Percentiles rank a stretch among this genome's conserved stretches.
Conservation (phyloP, 805 yeast genomes). For the Yamadazyma takamatsuzukensis region DNA sequence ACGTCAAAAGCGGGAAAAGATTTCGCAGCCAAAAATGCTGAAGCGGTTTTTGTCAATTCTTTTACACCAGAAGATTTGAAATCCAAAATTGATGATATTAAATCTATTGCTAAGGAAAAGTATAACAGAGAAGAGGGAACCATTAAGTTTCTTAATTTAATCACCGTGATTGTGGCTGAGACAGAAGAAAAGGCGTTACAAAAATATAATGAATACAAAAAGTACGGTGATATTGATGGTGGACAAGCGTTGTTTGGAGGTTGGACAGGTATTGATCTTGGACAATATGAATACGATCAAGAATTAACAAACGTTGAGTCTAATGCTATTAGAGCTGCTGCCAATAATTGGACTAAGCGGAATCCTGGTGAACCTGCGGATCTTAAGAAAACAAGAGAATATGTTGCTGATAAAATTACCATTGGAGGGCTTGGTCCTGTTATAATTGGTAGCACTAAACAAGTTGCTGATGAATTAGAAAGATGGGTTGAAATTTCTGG, state of each 20-base stretch:
- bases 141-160: constrained; percentile 34
- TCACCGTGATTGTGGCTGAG: constrained; percentile 35
- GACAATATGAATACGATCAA: constrained; percentile 28
- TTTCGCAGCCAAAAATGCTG: constrained; percentile 43
- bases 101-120: constrained; percentile 25
- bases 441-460: constrained; percentile 30
- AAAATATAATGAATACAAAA: constrained; percentile 29
- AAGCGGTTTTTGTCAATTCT: constrained; percentile 37
- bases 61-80: constrained; percentile 27
- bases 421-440: constrained; percentile 30
- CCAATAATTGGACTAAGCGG: constrained; percentile 30
- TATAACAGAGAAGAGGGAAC: constrained; percentile 32
- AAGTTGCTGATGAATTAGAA: constrained; percentile 39
- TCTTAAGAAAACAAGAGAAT: constrained; percentile 19
- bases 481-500: constrained; percentile 36
- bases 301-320: constrained; percentile 27
- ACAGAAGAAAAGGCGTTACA: constrained; percentile 42
- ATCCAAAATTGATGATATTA: constrained; percentile 26
- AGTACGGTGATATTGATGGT: constrained; percentile 38
- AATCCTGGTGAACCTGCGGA: constrained; percentile 21
- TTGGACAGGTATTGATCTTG: constrained; percentile 41
- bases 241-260: constrained; percentile 37
- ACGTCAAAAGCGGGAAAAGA: constrained; percentile 39
- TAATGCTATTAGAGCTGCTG: constrained; percentile 28
- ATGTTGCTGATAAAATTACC: constrained; percentile 24